Evolutionary conservation across 2,329 filamentous ascomycete genomes (phyloP).

Genomic region (Hortaea werneckii): DNA sequence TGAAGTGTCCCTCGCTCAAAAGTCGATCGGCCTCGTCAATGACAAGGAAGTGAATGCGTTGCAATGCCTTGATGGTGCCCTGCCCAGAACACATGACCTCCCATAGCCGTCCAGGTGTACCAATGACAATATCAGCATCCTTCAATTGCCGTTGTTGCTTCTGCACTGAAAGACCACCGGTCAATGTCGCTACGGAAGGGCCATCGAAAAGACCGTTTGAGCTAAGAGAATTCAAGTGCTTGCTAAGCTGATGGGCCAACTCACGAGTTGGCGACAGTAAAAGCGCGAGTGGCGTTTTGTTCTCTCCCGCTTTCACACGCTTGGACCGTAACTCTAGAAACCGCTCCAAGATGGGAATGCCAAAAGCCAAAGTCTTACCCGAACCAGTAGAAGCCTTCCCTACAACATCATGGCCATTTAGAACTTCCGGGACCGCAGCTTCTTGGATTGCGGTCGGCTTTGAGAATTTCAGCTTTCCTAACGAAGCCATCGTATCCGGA

Average conservation of each 20-base stretch:
- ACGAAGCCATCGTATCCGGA: constrained; percentile 56
- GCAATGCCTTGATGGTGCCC: constrained; percentile 59
- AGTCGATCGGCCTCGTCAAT: constrained; percentile 91
- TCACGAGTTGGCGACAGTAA: constrained; percentile 88
- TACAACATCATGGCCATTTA: constrained; percentile 79
- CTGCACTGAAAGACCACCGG: constrained; percentile 83
- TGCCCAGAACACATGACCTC: constrained; percentile 74
- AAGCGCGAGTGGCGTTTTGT: constrained; percentile 53
- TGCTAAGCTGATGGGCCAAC: constrained; percentile 79
- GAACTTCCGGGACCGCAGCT: constrained; percentile 68
- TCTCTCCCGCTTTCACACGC: constrained; percentile 11
- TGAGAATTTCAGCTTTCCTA: constrained; percentile 70
- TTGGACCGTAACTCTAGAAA: constrained; percentile 48
- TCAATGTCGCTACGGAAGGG: constrained; percentile 68
- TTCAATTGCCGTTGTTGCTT: constrained; percentile 83
- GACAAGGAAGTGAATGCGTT: constrained; percentile 69
- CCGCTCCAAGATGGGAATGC: constrained; percentile 80
- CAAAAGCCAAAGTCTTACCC: constrained; percentile 91
- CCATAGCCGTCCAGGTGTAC: constrained; percentile 81
- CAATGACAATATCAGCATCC: constrained; percentile 79
- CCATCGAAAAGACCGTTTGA: constrained; percentile 51
- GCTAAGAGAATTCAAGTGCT: constrained; percentile 70
- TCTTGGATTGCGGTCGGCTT: constrained; percentile 76
- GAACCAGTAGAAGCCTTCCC: constrained; percentile 95
- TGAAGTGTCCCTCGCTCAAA: constrained; percentile 86